Conservation (phyloP, 192 early-diverging fungal genomes). For the Linnemannia schmuckeri region DNA sequence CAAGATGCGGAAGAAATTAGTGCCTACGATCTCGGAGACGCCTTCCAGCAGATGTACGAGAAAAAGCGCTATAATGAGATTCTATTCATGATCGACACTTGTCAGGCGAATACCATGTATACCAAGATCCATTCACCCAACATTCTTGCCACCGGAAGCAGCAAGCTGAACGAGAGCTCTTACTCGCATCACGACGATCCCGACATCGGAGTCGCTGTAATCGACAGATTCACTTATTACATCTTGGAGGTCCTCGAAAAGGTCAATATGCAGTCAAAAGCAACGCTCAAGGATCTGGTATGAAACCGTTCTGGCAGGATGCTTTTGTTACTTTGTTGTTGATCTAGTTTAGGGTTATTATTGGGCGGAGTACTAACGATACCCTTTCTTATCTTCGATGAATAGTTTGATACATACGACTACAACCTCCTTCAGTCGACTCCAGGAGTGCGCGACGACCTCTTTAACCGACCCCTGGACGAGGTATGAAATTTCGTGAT, state of each 20-base stretch:
- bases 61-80: slow-evolving; percentile 97
- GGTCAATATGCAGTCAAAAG: slow-evolving; percentile 83
- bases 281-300: slow-evolving; percentile 82
- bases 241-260: slow-evolving; percentile 93
- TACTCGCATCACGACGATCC: slow-evolving; percentile 94
- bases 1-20: slow-evolving; percentile 99
- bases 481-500: slow-evolving; percentile 67
- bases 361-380: neutral
- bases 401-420: slow-evolving; percentile 87
- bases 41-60: slow-evolving; percentile 98
- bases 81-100: slow-evolving; percentile 99
- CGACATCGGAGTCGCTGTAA: slow-evolving; percentile 97
- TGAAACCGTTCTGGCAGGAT: neutral
- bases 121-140: slow-evolving; percentile 94
- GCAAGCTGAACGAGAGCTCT: slow-evolving; percentile 88
- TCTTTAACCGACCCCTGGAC: slow-evolving; percentile 83
- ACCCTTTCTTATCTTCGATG: neutral
- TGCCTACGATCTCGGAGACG: slow-evolving; percentile 94
- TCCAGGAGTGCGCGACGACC: slow-evolving; percentile 88
- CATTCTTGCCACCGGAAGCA: slow-evolving; percentile 92
- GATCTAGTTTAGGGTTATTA: neutral
- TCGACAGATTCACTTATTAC: slow-evolving; percentile 98
- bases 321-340: neutral
- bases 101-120: slow-evolving; percentile 98
- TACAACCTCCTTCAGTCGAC: slow-evolving; percentile 79